Base-by-base conservation (phyloP, 1,284 basidiomycete species). In the Quambalaria eucalypti region DNA sequence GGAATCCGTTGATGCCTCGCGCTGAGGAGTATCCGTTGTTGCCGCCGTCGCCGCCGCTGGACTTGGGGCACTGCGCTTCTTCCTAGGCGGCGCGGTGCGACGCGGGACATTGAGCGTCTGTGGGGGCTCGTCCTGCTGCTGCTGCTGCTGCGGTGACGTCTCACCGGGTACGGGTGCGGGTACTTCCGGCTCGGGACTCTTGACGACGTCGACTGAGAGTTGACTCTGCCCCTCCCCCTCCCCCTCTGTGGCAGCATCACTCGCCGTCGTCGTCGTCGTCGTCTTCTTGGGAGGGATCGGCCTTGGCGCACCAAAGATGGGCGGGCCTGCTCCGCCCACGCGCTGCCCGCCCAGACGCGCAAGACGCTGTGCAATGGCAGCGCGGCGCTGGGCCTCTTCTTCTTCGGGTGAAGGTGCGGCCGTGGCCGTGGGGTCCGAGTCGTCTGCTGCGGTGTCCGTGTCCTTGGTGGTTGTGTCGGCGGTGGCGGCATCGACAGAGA, bases 101-200 rank as follows among this genome's bases (percentile, higher is more conserved):
- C 67, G 55, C 8, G 67, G 67, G 6, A 69, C 67, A 7, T 66
- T 60, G 12, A 69, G 57, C 16, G 68, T 66, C 51, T 64, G 61
- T 2, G 61, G 61, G 48, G 55, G 19, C 12, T 50, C 53, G 33
- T 61, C 57, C 36, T 56, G 26, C 47, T n/a, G 9, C 48, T 40
- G 23, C 5, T n/a, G 21, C 16, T 5, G 4, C 9, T 10, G 9
- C 23, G 48, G 29, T 14, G 21, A 30, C 12, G 26, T 8, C 9
- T 52, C 48, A 2, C 16, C 4, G 4, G 25, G 21, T 19, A 5
- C 26, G 14, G 36, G 52, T 44, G 8, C 29, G 25, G 4, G 19
- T 28, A 9, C 33, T 25, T 33, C 50, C 29, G 26, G 28, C 9
- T n/a, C 16, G 12, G 28, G 31, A 19, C 36, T 21, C 6, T 26